phyloP scores from a whole-genome alignment of 345 rosid genomes.

The Ricinus communis region DNA sequence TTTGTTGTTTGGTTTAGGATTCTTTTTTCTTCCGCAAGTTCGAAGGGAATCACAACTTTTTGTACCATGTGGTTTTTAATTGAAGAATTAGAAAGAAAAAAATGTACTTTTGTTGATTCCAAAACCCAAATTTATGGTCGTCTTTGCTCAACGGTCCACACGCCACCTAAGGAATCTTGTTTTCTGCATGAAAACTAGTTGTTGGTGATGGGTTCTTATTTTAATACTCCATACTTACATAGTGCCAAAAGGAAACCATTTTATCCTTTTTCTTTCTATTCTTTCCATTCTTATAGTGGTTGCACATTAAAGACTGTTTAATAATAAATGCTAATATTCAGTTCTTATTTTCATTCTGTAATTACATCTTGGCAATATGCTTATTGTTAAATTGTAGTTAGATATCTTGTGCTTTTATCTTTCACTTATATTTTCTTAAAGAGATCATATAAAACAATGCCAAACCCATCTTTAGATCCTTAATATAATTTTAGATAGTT shows the following conservation, averaged over 20 bases:
- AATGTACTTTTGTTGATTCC: slow-evolving; percentile 24
- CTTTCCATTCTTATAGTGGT: too few species aligned
- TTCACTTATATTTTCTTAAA: too few species aligned
- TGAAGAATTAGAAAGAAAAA: slow-evolving; percentile 17
- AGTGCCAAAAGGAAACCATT: too few species aligned
- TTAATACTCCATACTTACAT: too few species aligned
- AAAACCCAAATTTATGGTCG: slow-evolving; percentile 11
- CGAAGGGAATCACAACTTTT: slow-evolving; percentile 22
- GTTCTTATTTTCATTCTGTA: too few species aligned
- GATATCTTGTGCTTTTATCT: too few species aligned
- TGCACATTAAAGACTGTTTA: not conserved
- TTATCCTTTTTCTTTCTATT: too few species aligned
- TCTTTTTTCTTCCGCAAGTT: slow-evolving; percentile 8
- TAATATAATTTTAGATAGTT: too few species aligned
- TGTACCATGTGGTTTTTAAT: not conserved
- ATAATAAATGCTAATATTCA: not conserved
- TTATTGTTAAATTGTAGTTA: too few species aligned
- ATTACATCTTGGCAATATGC: too few species aligned
- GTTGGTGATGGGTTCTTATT: not conserved
- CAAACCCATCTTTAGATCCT: too few species aligned
- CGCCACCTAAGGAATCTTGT: slow-evolving; percentile 13
- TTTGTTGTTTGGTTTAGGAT: not conserved
- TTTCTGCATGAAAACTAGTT: not conserved
- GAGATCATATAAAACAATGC: too few species aligned
- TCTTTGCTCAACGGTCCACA: slow-evolving; percentile 11